These are phyloP conservation scores for Rhodotorula kratochvilovae DNA, from an alignment of 768 basidiomycete species.

Conservation along the genomic window DNA sequence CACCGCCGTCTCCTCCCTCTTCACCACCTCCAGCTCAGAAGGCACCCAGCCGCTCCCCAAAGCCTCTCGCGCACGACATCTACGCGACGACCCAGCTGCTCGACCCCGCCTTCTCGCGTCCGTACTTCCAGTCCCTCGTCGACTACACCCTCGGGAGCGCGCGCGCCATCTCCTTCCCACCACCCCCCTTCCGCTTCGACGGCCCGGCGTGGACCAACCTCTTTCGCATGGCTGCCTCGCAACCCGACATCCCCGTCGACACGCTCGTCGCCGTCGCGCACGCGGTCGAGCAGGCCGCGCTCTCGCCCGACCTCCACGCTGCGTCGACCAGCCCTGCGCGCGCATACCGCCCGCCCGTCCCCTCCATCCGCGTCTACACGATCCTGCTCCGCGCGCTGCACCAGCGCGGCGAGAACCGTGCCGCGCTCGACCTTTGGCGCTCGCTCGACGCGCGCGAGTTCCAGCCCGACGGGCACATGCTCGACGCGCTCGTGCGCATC, in stretches of 20 bases:
- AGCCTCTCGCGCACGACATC: background rate
- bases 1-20: background rate
- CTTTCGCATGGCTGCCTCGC: constrained; percentile 11
- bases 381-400: constrained; percentile 26
- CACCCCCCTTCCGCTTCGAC: constrained; percentile 18
- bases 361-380: constrained; percentile 18
- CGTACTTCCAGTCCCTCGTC: constrained; percentile 15
- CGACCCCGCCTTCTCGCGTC: background rate
- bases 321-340: background rate
- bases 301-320: background rate
- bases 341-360: constrained; percentile 8
- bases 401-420: background rate
- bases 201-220: constrained; percentile 9
- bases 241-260: background rate
- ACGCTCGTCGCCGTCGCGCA: constrained; percentile 6
- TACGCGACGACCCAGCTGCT: background rate
- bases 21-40: no score
- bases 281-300: background rate
- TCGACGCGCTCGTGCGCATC: constrained; percentile 17
- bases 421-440: constrained; percentile 2
- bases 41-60: background rate
- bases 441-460: background rate
- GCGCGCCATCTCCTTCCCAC: constrained; percentile 13
- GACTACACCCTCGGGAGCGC: background rate
- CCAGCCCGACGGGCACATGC: constrained; percentile 8